Evolutionary conservation across 352 stramenopile genomes (phyloP), one percentile per base, ranked within the genome.

Genomic region (Phytophthora hibernalis): DNA sequence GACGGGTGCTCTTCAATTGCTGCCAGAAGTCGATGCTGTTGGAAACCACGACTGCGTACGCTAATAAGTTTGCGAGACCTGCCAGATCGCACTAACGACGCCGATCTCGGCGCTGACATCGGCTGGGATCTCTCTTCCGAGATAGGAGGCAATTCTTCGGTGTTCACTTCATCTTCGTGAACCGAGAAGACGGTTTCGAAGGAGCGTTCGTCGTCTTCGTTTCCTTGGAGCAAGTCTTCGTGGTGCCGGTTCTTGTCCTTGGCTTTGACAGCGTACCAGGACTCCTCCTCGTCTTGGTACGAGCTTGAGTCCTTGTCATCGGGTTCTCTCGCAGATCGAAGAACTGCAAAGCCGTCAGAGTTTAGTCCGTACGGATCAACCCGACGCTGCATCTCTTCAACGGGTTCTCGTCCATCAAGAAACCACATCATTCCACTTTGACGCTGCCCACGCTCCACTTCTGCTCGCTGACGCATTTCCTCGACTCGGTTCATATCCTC

Each of bases 11-110:
- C 77, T 59, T 79, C 67, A 48, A 85, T 85, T 37, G 77, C 76
- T 28, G 69, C 64, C n/a, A 85, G 57, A 35, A 67, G 65, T 15
- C 56, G 61, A 21, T 69, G 71, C 20, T 62, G 60, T 20, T 82
- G 61, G 54, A 74, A 78, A 16, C 62, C 31, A 11, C 59, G 68
- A 59, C 79, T 88, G 37, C 81, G 81, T 54, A 90, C 73, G 54
- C 61, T 90, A 21, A 90, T 82, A 44, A 90, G 26, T 24, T 90
- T 90, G 20, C 66, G 50, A 37, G 74, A 78, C 18, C 37, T 59
- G n/a, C 35, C 42, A 11, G 69, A 55, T 37, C 54, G 38, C 1
- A 56, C 42, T 31, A 59, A 26, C 18, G 53, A 24, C 9, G 58
- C 53, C 26, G 54, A 61, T 16, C 40, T 48, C 13, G 50, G 37